These are phyloP conservation scores for Nosema granulosis DNA, from an alignment of 371 early-diverging fungal genomes.

Conservation along the genomic window DNA sequence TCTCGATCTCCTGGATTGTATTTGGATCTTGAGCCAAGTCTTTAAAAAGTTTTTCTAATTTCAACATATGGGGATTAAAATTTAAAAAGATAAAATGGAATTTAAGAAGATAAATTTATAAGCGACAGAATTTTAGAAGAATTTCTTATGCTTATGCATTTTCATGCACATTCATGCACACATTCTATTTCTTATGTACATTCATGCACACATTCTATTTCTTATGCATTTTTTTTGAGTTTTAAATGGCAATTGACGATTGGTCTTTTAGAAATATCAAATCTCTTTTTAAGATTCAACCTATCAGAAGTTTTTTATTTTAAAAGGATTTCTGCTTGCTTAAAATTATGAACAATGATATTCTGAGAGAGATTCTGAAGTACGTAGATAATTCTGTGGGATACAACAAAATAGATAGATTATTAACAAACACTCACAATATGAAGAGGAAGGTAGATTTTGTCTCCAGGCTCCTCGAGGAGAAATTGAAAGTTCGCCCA, in stretches of 20 bases:
- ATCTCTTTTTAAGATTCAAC: too few relatives aligned
- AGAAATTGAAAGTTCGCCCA: slow-evolving; percentile 11
- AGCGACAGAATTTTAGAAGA: not conserved
- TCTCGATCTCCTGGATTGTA: slow-evolving; percentile 47
- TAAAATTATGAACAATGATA: slow-evolving; percentile 28
- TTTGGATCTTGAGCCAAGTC: slow-evolving; percentile 30
- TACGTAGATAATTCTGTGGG: slow-evolving; percentile 4
- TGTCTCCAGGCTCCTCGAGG: not conserved
- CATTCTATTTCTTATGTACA: not conserved
- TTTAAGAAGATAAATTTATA: too few relatives aligned
- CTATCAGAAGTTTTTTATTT: too few relatives aligned
- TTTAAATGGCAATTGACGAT: too few relatives aligned
- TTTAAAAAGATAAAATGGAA: not conserved
- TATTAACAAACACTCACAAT: not conserved
- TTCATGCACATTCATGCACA: not conserved
- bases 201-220: too few relatives aligned
- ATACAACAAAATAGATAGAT: not conserved
- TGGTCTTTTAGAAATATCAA: too few relatives aligned
- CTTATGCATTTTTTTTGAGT: too few relatives aligned
- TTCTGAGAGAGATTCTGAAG: slow-evolving; percentile 16
- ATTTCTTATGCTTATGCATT: slow-evolving; percentile 7
- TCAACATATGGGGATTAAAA: slow-evolving; percentile 13
- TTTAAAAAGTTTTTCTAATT: slow-evolving; percentile 33
- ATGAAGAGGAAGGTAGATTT: not conserved
- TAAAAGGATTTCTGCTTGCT: too few relatives aligned